Evolutionary conservation across 1,284 basidiomycete genomes (phyloP), one percentile per base, ranked within the genome.

Genomic region (Taiwanofungus camphoratus): DNA sequence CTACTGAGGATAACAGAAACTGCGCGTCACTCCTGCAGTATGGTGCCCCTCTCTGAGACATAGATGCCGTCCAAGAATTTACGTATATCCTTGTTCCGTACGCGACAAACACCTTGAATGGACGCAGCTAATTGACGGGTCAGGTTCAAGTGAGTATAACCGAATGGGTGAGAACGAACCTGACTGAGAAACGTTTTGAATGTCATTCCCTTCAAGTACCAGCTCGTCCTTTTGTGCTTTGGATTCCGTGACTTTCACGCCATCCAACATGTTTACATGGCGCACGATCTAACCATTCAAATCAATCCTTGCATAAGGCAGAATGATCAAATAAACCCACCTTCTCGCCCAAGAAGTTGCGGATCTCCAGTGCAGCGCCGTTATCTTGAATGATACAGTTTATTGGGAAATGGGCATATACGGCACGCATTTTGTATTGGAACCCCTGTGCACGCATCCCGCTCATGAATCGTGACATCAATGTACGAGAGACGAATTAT

Each of bases 361-460:
- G 87, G 73, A 99, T 99, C 71, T 99, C 95, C 48, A 97, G 69
- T 42, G 83, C 74, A 44, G 65, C 65, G 46, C 91, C 92, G 57
- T 73, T 72, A 34, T 88, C 85, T 66, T 88, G 84, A 63, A 98
- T 92, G 69, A 99, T 98, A 66, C 91, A 87, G 79, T 99, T 99
- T 79, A 99, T 97, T 54, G 96, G 96, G 80, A 99, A 99, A 80
- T 99, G 96, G 62, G 96, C 96, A 67, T 99, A 99, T 48, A 99
- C 96, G 29, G 94, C 78, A 61, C 92, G 89, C 92, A 97, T 95
- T 87, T 99, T 99, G 84, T 99, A 99, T 63, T 87, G 84, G 86
- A 98, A 99, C 52, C 95, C 96, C 86, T 91, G 55, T 13, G 40
- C 33, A 27, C 27, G 29, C 7, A 11, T 30, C 3, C 5, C 24